Evolutionary conservation across 805 yeast species (phyloP).

Genomic region (Pichia manshurica): DNA sequence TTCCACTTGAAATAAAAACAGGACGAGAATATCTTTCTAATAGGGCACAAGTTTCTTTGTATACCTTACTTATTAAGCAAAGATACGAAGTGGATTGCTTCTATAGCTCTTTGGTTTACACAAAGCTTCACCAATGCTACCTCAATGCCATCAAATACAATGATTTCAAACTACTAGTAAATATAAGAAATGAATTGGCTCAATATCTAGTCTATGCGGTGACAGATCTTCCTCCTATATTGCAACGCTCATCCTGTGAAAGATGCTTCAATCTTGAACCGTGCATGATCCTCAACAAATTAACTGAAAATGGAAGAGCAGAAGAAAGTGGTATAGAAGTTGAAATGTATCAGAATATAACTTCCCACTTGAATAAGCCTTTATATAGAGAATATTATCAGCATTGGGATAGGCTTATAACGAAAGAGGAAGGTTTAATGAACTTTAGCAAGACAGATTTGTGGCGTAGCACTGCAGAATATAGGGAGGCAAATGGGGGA

Average conservation of each 20-base stretch:
- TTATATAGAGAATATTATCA: slow-evolving; percentile 50
- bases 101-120: slow-evolving; percentile 66
- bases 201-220: slow-evolving; percentile 46
- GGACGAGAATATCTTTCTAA: slow-evolving; percentile 66
- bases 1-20: slow-evolving; percentile 88
- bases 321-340: slow-evolving; percentile 47
- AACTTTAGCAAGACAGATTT: slow-evolving; percentile 51
- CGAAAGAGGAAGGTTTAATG: slow-evolving; percentile 64
- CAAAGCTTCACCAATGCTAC: slow-evolving; percentile 47
- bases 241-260: slow-evolving; percentile 51
- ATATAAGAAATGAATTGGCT: slow-evolving; percentile 67
- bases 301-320: slow-evolving; percentile 53
- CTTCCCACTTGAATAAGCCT: slow-evolving; percentile 42
- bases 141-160: slow-evolving; percentile 38
- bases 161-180: slow-evolving; percentile 64
- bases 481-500: slow-evolving; percentile 59
- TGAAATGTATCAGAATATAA: slow-evolving; percentile 42
- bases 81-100: slow-evolving; percentile 65
- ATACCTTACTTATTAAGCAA: slow-evolving; percentile 73
- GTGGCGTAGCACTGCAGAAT: slow-evolving; percentile 56
- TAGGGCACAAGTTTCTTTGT: slow-evolving; percentile 80
- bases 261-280: slow-evolving; percentile 48
- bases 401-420: slow-evolving; percentile 69
- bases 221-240: slow-evolving; percentile 48
- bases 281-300: slow-evolving; percentile 62